These are phyloP conservation scores for Neopestalotiopsis rosae DNA, from an alignment of 2,329 filamentous ascomycete species.

Conservation along the genomic window DNA sequence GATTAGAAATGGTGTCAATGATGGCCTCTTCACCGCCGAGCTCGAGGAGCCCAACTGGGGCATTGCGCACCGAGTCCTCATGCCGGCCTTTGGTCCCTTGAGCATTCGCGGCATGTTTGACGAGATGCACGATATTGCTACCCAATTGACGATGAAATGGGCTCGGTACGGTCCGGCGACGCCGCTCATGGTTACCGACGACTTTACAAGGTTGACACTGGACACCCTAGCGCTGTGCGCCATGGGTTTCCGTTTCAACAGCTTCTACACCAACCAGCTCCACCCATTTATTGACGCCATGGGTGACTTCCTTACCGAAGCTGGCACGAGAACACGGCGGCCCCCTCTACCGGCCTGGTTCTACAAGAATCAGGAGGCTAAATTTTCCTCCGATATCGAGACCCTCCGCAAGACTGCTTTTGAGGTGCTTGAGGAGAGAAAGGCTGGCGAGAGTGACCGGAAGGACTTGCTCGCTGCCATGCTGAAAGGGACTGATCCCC, in stretches of 20 bases:
- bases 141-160: constrained; percentile 61
- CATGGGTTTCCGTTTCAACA: constrained; percentile 64
- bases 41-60: constrained; percentile 51
- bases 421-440: constrained; percentile 52
- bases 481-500: constrained; percentile 54
- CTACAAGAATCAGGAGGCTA: constrained; percentile 30
- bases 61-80: constrained; percentile 57
- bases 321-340: constrained; percentile 41
- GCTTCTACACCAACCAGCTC: constrained; percentile 60
- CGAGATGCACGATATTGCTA: constrained; percentile 57
- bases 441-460: constrained; percentile 45
- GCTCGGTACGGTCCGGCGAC: constrained; percentile 47
- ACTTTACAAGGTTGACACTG: constrained; percentile 67
- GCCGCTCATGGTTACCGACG: constrained; percentile 58
- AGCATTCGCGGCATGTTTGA: constrained; percentile 60
- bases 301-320: constrained; percentile 52
- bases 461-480: constrained; percentile 60
- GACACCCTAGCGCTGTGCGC: constrained; percentile 67
- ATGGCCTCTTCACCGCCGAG: constrained; percentile 29
- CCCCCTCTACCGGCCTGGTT: constrained; percentile 24
- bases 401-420: constrained; percentile 46
- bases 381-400: constrained; percentile 43
- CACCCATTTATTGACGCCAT: constrained; percentile 63
- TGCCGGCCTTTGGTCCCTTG: constrained; percentile 59
- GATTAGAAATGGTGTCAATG: constrained; percentile 57